These are phyloP conservation scores for Xerocomellus amylosporus DNA, from an alignment of 768 basidiomycete species.

Conservation along the genomic window DNA sequence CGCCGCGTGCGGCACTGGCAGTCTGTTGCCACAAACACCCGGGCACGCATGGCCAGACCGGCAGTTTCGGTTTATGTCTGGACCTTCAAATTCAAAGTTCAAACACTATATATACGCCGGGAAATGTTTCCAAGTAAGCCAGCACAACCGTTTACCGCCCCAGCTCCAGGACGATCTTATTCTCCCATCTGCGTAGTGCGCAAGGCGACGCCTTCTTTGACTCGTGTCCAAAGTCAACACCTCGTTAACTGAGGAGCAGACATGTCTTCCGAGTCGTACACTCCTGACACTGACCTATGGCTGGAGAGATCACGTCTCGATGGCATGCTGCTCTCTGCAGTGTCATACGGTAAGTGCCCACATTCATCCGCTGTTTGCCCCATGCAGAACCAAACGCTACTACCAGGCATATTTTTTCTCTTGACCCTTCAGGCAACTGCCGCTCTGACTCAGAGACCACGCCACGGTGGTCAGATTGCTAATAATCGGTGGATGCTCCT, in stretches of 20 bases:
- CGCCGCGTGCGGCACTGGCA: no score
- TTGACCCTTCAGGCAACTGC: slow-evolving; percentile 19
- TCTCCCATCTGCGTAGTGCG: neutral
- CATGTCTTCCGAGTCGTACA: slow-evolving; percentile 21
- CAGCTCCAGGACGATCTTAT: no score
- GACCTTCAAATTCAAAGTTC: no score
- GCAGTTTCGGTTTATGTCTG: no score
- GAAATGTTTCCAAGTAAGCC: neutral
- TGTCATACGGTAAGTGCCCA: slow-evolving; percentile 20
- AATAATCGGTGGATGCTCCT: slow-evolving; percentile 10
- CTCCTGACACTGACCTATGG: slow-evolving; percentile 24
- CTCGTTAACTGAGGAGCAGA: neutral
- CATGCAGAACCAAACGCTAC: neutral
- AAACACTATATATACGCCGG: neutral
- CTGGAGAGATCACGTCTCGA: slow-evolving; percentile 26
- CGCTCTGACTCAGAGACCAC: slow-evolving; percentile 6
- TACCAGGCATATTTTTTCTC: slow-evolving; percentile 22
- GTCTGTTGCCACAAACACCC: no score
- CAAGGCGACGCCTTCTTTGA: neutral
- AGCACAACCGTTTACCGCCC: neutral
- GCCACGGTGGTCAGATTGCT: neutral
- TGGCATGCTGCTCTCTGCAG: slow-evolving; percentile 20
- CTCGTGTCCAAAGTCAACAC: neutral
- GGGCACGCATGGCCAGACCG: no score
- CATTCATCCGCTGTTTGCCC: neutral